These are phyloP conservation scores for Allantophomopsis lycopodina DNA, from an alignment of 2,329 filamentous ascomycete species.

Conservation along the genomic window DNA sequence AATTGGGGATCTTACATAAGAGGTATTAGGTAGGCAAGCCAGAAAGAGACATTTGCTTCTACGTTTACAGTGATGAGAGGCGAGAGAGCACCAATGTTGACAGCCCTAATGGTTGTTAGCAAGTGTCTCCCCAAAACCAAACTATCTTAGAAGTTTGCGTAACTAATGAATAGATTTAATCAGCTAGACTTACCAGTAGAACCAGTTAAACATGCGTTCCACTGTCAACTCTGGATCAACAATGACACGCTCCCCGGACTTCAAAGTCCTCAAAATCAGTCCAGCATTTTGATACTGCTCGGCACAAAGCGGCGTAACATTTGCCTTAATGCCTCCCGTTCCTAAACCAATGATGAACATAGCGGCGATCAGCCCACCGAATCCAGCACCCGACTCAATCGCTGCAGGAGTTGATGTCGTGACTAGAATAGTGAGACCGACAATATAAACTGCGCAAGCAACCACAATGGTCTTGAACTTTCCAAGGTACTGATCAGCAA, in stretches of 20 bases:
- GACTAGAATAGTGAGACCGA: conserved; percentile 38
- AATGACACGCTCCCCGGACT: conserved; percentile 42
- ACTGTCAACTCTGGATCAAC: conserved; percentile 41
- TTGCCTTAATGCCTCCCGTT: conserved; percentile 50
- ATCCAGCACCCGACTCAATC: conserved; percentile 31
- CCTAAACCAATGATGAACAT: conserved; percentile 44
- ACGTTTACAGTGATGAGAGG: conserved; percentile 23
- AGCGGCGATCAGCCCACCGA: conserved; percentile 40
- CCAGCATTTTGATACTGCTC: conserved; percentile 32
- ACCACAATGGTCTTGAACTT: conserved; percentile 44
- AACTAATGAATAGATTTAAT: conserved; percentile 39
- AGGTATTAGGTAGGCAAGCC: conserved; percentile 29
- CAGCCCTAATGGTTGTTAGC: conserved; percentile 18
- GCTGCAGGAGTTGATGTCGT: conserved; percentile 37
- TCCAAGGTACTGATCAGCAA: conserved; percentile 39
- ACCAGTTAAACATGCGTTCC: conserved; percentile 26
- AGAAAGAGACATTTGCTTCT: conserved; percentile 32
- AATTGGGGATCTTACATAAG: conserved; percentile 53
- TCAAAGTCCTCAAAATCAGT: conserved; percentile 27
- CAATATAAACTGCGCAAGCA: conserved; percentile 31
- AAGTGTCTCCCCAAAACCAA: conserved; percentile 20
- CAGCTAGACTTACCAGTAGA: conserved; percentile 39
- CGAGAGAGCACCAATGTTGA: conserved; percentile 44
- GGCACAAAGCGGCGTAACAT: conserved; percentile 45
- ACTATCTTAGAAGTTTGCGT: conserved; percentile 32